Base-by-base conservation (phyloP, 352 stramenopile genomes). In the Phytopythium boreale region DNA sequence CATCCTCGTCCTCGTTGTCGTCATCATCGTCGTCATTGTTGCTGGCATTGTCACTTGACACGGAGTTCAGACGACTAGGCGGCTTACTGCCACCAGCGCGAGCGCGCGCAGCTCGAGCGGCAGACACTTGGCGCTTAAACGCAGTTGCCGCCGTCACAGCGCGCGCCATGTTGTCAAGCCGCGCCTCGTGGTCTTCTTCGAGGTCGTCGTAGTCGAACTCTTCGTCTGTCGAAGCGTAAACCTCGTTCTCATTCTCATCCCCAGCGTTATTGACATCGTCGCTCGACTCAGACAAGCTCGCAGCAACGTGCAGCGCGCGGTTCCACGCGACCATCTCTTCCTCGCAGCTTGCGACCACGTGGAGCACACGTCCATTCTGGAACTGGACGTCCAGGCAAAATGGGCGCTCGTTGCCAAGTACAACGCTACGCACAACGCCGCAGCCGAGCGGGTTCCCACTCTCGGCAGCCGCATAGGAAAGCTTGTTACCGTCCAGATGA, bases 331-430 rank as follows among this genome's bases (percentile, higher is more conserved):
- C 46, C 68, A 91, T 87, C 26, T 91, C 82, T 9, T 69, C 69
- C 26, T 90, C 80, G 20, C 66, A 75, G 5, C 64, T 70, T 3
- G 84, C 80, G 4, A 80, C 82, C 1, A 90, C 65, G 9, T 84
- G 74, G 62, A 91, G 76, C 9, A 90, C 49, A n/a, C 84, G 80
- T 4, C 82, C 84, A 60, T 84, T 88, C 59, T 76, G 71, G 41
- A 93, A 88, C 29, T 59, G 65, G 19, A 93, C 77, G 31, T 90
- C 76, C 20, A 93, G 64, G 50, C 79, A 88, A 47, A 93, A 91
- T 4, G 84, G 80, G n/a, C 84, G 70, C 4, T 70, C 71, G 56
- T 83, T 78, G n/a, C 84, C 83, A 24, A 90, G 71, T n/a, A 61
- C 51, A 7, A 90, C 80, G 11, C 72, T 67, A 5, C 74, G 62